phyloP scores from a whole-genome alignment of 2,329 filamentous ascomycete genomes.

The Clonostachys rosea region DNA sequence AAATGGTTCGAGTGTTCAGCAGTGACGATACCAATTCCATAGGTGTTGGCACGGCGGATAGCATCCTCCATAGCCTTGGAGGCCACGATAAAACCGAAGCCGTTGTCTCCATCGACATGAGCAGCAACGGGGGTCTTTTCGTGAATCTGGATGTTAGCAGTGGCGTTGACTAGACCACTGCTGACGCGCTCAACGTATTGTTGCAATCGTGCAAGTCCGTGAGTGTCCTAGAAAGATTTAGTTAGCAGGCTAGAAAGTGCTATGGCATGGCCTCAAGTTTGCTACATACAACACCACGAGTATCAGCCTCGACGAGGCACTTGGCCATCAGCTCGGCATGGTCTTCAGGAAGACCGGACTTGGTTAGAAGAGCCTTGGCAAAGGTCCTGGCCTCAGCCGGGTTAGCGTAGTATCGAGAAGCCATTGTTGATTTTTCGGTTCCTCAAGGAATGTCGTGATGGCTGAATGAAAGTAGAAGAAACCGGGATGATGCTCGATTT shows the following conservation, averaged over 20 bases:
- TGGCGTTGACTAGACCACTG: slow-evolving; percentile 10
- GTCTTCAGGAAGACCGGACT: slow-evolving; percentile 13
- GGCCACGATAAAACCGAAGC: slow-evolving; percentile 18
- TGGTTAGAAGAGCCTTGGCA: background rate
- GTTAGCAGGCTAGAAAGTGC: background rate
- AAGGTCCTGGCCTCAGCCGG: background rate
- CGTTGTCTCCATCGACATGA: slow-evolving; percentile 17
- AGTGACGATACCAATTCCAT: slow-evolving; percentile 14
- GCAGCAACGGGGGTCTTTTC: slow-evolving; percentile 16
- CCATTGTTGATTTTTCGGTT: too few relatives aligned
- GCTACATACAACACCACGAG: slow-evolving; percentile 9
- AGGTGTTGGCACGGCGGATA: slow-evolving; percentile 11
- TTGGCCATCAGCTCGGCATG: slow-evolving; percentile 9
- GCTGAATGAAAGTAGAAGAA: too few relatives aligned
- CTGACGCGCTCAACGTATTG: slow-evolving; percentile 14
- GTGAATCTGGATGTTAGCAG: slow-evolving; percentile 6
- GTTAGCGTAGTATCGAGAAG: too few relatives aligned
- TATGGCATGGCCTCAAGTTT: too few relatives aligned
- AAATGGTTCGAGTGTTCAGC: slow-evolving; percentile 15
- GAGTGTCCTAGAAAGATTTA: slow-evolving; percentile 7
- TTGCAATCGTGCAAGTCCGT: slow-evolving; percentile 13
- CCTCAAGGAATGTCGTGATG: too few relatives aligned
- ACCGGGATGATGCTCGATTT: too few relatives aligned
- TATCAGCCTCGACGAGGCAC: slow-evolving; percentile 13
- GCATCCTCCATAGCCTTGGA: slow-evolving; percentile 5